Evolutionary conservation across 2,329 filamentous ascomycete species (phyloP).

Genomic region (Mycogone perniciosa): DNA sequence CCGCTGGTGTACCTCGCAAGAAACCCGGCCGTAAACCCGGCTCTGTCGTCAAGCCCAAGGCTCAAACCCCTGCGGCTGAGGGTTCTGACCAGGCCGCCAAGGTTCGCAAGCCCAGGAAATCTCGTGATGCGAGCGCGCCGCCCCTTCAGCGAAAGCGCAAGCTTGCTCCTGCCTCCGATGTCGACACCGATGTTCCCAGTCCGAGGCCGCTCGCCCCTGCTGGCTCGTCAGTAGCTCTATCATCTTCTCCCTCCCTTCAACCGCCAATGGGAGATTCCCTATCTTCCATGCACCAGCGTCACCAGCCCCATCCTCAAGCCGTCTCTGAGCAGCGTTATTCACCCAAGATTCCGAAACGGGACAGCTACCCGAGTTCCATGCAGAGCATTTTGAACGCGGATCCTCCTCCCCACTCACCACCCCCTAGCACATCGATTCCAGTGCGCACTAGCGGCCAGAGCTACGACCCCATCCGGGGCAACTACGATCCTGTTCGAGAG

Average conservation of each 20-base stretch:
- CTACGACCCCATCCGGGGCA: constrained; percentile 86
- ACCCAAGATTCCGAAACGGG: constrained; percentile 45
- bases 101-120: constrained; percentile 48
- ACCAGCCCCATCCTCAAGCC: constrained; percentile 20
- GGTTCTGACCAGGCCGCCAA: constrained; percentile 36
- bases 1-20: constrained; percentile 53
- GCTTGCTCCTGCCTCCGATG: constrained; percentile 33
- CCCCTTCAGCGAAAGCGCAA: constrained; percentile 51
- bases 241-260: constrained; percentile 21
- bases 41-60: constrained; percentile 42
- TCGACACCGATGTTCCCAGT: constrained; percentile 28
- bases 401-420: constrained; percentile 35
- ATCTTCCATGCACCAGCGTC: constrained; percentile 19
- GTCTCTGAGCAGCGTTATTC: constrained; percentile 31
- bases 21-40: constrained; percentile 62
- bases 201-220: constrained; percentile 26
- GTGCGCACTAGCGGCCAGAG: constrained; percentile 68
- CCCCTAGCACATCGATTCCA: constrained; percentile 37
- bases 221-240: constrained; percentile 19
- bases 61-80: constrained; percentile 27
- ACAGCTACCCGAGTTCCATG: constrained; percentile 46
- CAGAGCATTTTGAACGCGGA: constrained; percentile 52
- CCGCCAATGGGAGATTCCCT: constrained; percentile 11
- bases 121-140: constrained; percentile 53
- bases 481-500: constrained; percentile 57